Percentiles rank a stretch among this genome's conserved stretches.
phyloP scores from a whole-genome alignment of 1,284 basidiomycete species.

The Pseudomicrostroma phylloplanum region DNA sequence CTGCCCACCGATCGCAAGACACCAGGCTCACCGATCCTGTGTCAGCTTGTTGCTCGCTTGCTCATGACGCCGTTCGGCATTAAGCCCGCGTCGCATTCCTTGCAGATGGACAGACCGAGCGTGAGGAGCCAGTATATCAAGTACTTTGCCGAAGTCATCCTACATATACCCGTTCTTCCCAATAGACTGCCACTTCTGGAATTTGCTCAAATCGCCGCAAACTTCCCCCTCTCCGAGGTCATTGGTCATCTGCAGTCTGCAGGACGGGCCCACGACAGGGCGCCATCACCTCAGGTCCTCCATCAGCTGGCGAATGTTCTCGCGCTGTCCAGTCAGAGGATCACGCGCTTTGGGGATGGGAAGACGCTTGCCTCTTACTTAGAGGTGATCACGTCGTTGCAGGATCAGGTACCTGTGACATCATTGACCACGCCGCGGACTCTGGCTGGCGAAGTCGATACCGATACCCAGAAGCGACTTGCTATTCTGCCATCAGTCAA shows the following conservation, averaged over 20 bases:
- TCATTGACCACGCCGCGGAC: slow-evolving; percentile 9
- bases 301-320: slow-evolving; percentile 35
- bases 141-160: background rate
- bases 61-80: background rate
- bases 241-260: slow-evolving; percentile 18
- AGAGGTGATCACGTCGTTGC: slow-evolving; percentile 30
- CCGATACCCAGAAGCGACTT: slow-evolving; percentile 28
- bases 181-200: slow-evolving; percentile 26
- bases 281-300: background rate
- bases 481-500: slow-evolving; percentile 26
- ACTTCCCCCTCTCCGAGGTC: slow-evolving; percentile 30
- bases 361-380: slow-evolving; percentile 27
- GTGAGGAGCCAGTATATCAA: background rate
- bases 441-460: too few relatives aligned
- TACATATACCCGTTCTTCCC: slow-evolving; percentile 8
- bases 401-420: slow-evolving; percentile 26
- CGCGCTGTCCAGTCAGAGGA: slow-evolving; percentile 27
- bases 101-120: too few relatives aligned
- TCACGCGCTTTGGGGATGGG: slow-evolving; percentile 20
- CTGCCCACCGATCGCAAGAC: slow-evolving; percentile 3
- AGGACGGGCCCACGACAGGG: background rate
- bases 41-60: background rate
- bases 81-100: background rate
- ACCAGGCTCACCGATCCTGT: background rate
- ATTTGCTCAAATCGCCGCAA: slow-evolving; percentile 29